phyloP scores from a whole-genome alignment of 1,139 yeast genomes.

The Zygoascus sp. region DNA sequence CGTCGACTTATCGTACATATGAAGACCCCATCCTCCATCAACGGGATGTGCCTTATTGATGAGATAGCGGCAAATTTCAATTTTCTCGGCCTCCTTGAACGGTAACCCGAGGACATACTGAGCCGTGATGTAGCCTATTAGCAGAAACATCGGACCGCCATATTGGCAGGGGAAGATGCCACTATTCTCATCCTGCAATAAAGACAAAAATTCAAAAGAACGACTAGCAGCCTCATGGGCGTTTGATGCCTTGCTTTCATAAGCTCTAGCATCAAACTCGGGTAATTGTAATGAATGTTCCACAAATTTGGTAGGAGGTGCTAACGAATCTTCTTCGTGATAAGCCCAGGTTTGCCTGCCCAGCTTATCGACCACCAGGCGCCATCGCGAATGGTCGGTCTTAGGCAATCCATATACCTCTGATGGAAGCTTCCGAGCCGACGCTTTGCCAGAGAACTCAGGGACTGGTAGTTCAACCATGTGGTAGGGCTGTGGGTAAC shows the following conservation, averaged over 20 bases:
- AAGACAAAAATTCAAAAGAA: constrained; percentile 66
- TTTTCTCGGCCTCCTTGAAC: constrained; percentile 60
- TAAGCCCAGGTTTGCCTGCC: constrained; percentile 88
- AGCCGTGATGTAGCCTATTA: constrained; percentile 79
- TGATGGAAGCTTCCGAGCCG: constrained; percentile 25
- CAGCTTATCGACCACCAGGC: constrained; percentile 60
- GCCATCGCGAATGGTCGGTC: constrained; percentile 74
- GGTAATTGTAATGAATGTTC: constrained; percentile 60
- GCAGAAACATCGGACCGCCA: constrained; percentile 97
- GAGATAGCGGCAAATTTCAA: constrained; percentile 75
- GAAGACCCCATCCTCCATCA: constrained; percentile 99
- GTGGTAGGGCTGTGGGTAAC: neutral
- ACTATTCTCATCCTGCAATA: constrained; percentile 63
- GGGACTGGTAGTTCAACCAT: neutral
- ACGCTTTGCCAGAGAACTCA: neutral
- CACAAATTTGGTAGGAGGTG: constrained; percentile 37
- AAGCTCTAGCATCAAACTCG: constrained; percentile 33
- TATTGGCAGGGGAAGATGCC: constrained; percentile 92
- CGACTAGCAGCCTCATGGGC: constrained; percentile 65
- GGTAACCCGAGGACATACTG: constrained; percentile 64
- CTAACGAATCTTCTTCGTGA: constrained; percentile 36
- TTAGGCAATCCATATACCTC: constrained; percentile 48
- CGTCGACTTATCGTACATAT: constrained; percentile 85
- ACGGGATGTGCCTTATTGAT: constrained; percentile 92
- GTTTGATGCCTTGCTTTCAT: constrained; percentile 24